Evolutionary conservation across 306 rosid genomes (phyloP).

Genomic region (Urtica urens): DNA sequence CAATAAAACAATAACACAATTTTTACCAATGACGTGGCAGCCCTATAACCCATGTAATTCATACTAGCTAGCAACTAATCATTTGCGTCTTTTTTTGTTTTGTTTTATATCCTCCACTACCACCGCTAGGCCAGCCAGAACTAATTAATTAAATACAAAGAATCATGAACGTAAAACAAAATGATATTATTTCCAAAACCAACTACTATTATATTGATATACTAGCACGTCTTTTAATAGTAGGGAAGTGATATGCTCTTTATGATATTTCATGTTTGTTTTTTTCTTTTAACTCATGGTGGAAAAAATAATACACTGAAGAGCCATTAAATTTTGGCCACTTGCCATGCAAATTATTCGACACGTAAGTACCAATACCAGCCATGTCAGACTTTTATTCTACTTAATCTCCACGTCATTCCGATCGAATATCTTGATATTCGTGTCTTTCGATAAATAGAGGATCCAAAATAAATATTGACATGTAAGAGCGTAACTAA

Average conservation of each 20-base stretch:
- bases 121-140: background rate
- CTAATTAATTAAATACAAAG: background rate
- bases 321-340: background rate
- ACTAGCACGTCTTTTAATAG: conserved; percentile 1
- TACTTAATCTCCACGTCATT: conserved; percentile 17
- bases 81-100: background rate
- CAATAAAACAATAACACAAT: background rate
- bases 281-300: no score
- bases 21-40: background rate
- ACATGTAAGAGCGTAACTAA: conserved; percentile 18
- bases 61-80: background rate
- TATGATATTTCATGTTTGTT: no score
- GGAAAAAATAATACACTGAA: background rate
- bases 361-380: conserved; percentile 26
- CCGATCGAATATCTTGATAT: background rate
- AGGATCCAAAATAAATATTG: conserved; percentile 15
- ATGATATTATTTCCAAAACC: background rate
- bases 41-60: background rate
- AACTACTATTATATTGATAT: background rate
- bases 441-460: conserved; percentile 6
- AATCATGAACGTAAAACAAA: background rate
- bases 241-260: background rate
- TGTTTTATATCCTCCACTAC: no score
- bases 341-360: conserved; percentile 17
- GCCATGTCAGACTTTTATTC: conserved; percentile 17